Evolutionary conservation across 2,329 filamentous ascomycete genomes (phyloP), one percentile per base, ranked within the genome.

Genomic region (Alternaria novae-zelandiae): DNA sequence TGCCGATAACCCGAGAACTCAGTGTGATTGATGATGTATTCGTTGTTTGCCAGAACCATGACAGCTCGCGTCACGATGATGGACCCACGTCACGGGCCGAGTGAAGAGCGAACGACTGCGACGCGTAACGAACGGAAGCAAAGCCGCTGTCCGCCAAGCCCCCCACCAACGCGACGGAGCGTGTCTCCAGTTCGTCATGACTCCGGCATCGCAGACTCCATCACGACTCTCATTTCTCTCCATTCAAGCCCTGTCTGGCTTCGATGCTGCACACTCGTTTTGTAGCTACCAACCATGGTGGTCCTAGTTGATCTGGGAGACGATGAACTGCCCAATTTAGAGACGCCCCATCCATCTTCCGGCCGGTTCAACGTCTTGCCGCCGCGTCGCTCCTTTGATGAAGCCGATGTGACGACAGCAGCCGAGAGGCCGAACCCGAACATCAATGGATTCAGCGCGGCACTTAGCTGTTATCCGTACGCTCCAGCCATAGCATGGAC

Each of bases 381-480:
- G 45, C 63, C 75, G 49, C 70, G 76, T 57, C 74, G 73, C 59
- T 70, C 73, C 57, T 70, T 74, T 61, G 55, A 59, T 43, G 64
- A 43, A 50, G 54, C 50, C 21, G 54, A 64, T 56, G 60, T 59
- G 47, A 57, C n/a, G 15, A 70, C 54, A 25, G 65, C 72, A 51
- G 74, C 76, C 28, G 71, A 73, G 57, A 75, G 82, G 67, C 76
- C 74, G 26, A 83, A 85, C 74, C 86, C 82, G 58, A 89, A 89
- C 72, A 79, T 84, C 77, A 88, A 86, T 81, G 82, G 83, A 70
- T 86, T 89, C 81, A 87, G 87, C 67, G 84, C 86, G 76, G 87
- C 87, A 77, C 81, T 91, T 79, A 87, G 86, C 79, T 90, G 88
- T 83, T 90, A 90, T 84, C 88, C 88, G 88, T 90, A 87, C 84